Evolutionary conservation across 2,329 filamentous ascomycete species (phyloP), one percentile per base, ranked within the genome.

Genomic region (Hymenoscyphus repandus): DNA sequence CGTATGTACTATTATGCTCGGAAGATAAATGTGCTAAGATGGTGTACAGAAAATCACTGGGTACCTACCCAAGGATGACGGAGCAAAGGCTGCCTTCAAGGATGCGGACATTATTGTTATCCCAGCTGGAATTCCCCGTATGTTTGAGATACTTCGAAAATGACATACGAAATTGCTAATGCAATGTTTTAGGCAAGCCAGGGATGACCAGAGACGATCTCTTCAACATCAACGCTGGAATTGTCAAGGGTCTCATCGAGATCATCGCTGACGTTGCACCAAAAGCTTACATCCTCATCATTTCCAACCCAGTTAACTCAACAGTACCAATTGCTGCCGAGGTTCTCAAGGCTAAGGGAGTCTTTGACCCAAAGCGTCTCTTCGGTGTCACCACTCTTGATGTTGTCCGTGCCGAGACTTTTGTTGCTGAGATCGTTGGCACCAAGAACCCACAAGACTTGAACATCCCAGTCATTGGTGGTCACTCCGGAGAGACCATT

Each of bases 141-240:
- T 66, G 87, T 78, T 51, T 31, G 37, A 38, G 17, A 44, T 52
- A 31, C 17, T 18, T 33, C 10, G 37, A 57, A 49, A 54, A 11
- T n/a, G 12, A n/a, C 22, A 15, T 27, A 31, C 49, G 17, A 15
- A 40, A 52, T 48, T 48, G 4, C 49, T 55, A 50, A 59, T 18
- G 46, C n/a, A 43, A 17, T 58, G 20, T 58, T 62, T 52, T 59
- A 96, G 92, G 92, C 75, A 97, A 97, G 82, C 93, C 93, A 65
- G 93, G 93, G 67, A 99, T 99, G 93, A 96, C 88, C 72, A 90
- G 93, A 76, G 93, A 99, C 67, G 93, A 97, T 70, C 88, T 99
- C 53, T 99, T 99, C 87, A 96, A 96, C 77, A 96, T 96, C 80
- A 99, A 99, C 72, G 93, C 93, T 55, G 89, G 91, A 65, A 99